Base-by-base conservation (phyloP, 306 rosid species). In the Fragaria ananassa region DNA sequence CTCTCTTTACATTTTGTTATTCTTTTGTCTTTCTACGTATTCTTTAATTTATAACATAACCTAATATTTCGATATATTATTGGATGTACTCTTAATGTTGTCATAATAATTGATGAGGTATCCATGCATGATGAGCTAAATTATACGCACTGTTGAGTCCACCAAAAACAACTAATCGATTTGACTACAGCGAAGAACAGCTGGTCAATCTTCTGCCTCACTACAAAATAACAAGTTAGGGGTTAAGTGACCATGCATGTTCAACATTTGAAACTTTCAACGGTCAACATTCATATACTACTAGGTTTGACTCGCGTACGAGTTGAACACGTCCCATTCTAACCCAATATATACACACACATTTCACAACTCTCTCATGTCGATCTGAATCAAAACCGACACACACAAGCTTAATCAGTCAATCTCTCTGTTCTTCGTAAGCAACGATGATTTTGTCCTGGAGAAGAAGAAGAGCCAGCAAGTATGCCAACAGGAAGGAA, bases 381-480 rank as follows among this genome's bases (percentile, higher is more conserved):
- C 27, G 8, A 21, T 3, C 49, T 64, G 4, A 37, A 41, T 29
- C 78, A 6, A 44, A 58, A 54, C 5, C 34, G 31, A 47, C 71
- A 75, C 72, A 7, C 2, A 21, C 34, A 2, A 9, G 13, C 53
- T 47, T 9, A 31, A 31, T 31, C 34, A 10, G 6, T 37, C 15
- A 63, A 56, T 21, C 14, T 15, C 21, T 14, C 3, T 18, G 14
- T 74, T 19, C 34, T 49, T 70, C 61, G 37, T 27, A 53, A 18
- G 29, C 23, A 8, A 78, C n/a, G 29, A 93, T 93, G 98, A 88
- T 83, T 76, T 77, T 86, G 60, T 85, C 97, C 17, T 86, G 96
- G 89, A 86, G 92, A 19, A 85, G 71, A 70, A 87, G 84, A 50
- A 90, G 85, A 61, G 81, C 86, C 10, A 79, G 81, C 74, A 79